Conservation (phyloP, 768 basidiomycete genomes). For the Tephrocybe rancida region DNA sequence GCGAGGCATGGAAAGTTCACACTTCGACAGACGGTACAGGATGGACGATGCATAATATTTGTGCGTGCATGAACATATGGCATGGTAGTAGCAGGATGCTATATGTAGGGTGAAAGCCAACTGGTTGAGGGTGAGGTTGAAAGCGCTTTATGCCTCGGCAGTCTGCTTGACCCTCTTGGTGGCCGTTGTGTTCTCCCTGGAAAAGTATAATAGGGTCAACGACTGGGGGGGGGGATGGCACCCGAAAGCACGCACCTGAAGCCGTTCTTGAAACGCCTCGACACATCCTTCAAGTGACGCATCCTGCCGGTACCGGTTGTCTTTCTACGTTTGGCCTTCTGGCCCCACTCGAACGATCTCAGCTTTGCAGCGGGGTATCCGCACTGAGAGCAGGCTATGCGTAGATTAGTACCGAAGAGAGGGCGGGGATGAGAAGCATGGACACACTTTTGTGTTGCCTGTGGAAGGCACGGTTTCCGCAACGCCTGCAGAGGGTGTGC, state of each 20-base stretch:
- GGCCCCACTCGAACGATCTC: constrained; percentile 96
- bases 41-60: constrained; percentile 16
- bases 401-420: constrained; percentile 3
- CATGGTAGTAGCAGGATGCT: constrained; percentile 18
- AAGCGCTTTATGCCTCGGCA: constrained; percentile 20
- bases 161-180: constrained; percentile 21
- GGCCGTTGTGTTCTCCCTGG: constrained; percentile 23
- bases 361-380: constrained; percentile 96
- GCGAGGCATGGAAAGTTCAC: not conserved
- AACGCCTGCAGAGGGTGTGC: constrained; percentile 97
- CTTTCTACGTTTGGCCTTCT: constrained; percentile 99
- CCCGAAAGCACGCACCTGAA: constrained; percentile 68
- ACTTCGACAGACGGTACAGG: constrained; percentile 4
- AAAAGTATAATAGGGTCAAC: not conserved
- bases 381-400: constrained; percentile 88
- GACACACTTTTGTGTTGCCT: constrained; percentile 94
- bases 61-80: constrained; percentile 20
- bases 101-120: constrained; percentile 12
- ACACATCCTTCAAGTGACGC: constrained; percentile 90
- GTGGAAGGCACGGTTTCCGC: constrained; percentile 95
- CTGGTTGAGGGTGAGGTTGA: constrained; percentile 1
- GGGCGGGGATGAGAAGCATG: not conserved
- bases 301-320: constrained; percentile 98
- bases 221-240: not conserved
- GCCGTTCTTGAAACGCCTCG: constrained; percentile 97